Evolutionary conservation across 2,329 filamentous ascomycete species (phyloP), one percentile per base, ranked within the genome.

Genomic region (Ophiostoma fasciatum): DNA sequence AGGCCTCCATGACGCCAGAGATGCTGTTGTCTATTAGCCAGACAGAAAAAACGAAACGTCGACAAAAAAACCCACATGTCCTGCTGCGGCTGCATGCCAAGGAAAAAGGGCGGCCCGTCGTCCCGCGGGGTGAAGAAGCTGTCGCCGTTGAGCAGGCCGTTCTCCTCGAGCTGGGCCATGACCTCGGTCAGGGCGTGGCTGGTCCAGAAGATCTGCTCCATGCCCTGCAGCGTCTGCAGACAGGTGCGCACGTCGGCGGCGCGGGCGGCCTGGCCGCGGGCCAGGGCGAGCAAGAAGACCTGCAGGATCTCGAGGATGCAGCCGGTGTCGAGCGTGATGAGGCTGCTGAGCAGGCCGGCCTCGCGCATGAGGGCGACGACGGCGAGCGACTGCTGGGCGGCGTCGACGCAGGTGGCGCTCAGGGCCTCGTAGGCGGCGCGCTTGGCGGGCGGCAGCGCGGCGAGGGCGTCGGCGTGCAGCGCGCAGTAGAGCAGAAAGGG

Each of bases 401-500:
- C 48, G 18, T 47, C 44, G 22, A 49, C 28, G 31, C 49, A 51
- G 19, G 38, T 34, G 8, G 31, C 23, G n/a, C 37, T 31, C 19
- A 51, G 46, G 3, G 42, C 39, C 12, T 48, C 44, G 27, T 48
- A 51, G 1, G 38, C 40, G 2, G 39, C 39, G 11, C 42, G 46
- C 37, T 50, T 50, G 7, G 41, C 22, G 2, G 35, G 14, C 10
- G 44, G 37, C 22, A 41, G 38, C 8, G 35, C 22, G 10, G 38
- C 33, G 10, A 42, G 19, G 12, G 40, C 35, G 2, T 34, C 32
- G 8, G 37, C 21, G 17, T 45, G 41, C 13, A 45, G 35, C 2
- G 44, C 46, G 13, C 34, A 40, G 31, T 50, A 48, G 3, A 51
- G 41, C 25, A 51, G 33, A 25, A 51, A 51, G 20, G 71, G 64